Base-by-base conservation (phyloP, 2,329 filamentous ascomycete genomes). In the Colletotrichum lentis region DNA sequence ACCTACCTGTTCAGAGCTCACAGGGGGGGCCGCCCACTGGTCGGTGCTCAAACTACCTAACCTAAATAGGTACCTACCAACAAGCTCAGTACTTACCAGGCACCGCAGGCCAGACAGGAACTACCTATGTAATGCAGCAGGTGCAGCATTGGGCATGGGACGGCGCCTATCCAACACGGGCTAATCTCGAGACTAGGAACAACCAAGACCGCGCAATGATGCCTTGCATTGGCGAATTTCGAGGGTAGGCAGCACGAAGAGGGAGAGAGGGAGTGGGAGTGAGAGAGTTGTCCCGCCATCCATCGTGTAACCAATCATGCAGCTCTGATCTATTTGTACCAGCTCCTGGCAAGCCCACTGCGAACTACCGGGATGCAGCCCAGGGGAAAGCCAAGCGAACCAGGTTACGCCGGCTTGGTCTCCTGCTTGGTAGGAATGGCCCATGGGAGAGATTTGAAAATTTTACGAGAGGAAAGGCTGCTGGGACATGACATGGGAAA, bases 401-500 rank as follows among this genome's bases (percentile, higher is more conserved):
- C 55, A 60, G 64, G 52, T 55, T 52, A 52, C 50, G 22, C 59
- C 55, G 35, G 61, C 54, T 43, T 58, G 31, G 31, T 20, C 44
- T 43, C 39, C 62, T 44, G 43, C 43, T 47, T 16, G 35, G 55
- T 49, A 44, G 49, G 41, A 50, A n/a, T n/a, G n/a, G n/a, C n/a
- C 24, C 24, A 4, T 24, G 24, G 24, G 24, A 59, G 64, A 63
- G 61, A 68, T 59, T 63, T 56, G 64, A 68, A 64, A 59, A 68
- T 60, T 67, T 70, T 55, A 68, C 59, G 43, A 60, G 60, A 54
- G 41, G 31, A 39, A 50, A 60, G 43, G 56, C 47, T 64, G 64
- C 47, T 41, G 49, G 53, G 67, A 64, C 37, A 69, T 69, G 67
- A 61, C 50, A 69, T 69, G 67, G 59, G 46, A 54, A 57, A 70